Conservation (phyloP, 2,329 filamentous ascomycete species). For the Aspergillus carbonarius region DNA sequence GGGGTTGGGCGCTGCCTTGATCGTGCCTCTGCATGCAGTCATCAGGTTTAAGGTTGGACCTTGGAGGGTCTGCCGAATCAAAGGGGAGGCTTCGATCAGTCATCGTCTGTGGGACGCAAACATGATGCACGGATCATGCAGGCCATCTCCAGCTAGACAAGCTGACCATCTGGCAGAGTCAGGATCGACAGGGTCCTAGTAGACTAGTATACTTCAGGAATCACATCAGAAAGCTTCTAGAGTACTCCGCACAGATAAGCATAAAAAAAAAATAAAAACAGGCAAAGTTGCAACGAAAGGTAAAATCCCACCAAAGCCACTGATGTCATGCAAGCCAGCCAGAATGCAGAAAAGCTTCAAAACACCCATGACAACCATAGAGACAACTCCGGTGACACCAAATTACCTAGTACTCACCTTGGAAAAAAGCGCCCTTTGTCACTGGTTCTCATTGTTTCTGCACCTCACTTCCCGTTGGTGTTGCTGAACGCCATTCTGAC, state of each 20-base stretch:
- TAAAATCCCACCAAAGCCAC: not conserved
- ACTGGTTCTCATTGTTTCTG: not conserved
- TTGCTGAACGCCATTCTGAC: not conserved
- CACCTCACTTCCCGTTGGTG: not conserved
- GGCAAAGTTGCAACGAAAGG: not conserved
- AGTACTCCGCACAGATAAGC: not conserved
- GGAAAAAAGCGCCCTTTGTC: not conserved
- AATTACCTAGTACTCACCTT: not conserved
- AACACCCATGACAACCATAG: not conserved
- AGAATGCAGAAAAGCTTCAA: not conserved
- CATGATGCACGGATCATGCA: not conserved
- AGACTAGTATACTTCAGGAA: not conserved
- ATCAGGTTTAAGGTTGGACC: not conserved
- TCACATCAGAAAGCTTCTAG: not conserved
- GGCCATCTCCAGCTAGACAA: not conserved
- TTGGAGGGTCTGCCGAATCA: not conserved
- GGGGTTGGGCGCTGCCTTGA: not conserved
- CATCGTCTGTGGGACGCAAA: not conserved
- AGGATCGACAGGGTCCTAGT: not conserved
- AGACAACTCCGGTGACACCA: not conserved
- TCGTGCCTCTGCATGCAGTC: not conserved
- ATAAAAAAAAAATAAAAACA: not conserved
- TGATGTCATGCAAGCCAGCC: constrained; percentile 3
- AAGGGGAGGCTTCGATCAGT: not conserved
- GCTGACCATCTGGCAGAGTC: not conserved